phyloP scores from a whole-genome alignment of 495 filamentous ascomycete genomes.

The Aspergillus cristatus region DNA sequence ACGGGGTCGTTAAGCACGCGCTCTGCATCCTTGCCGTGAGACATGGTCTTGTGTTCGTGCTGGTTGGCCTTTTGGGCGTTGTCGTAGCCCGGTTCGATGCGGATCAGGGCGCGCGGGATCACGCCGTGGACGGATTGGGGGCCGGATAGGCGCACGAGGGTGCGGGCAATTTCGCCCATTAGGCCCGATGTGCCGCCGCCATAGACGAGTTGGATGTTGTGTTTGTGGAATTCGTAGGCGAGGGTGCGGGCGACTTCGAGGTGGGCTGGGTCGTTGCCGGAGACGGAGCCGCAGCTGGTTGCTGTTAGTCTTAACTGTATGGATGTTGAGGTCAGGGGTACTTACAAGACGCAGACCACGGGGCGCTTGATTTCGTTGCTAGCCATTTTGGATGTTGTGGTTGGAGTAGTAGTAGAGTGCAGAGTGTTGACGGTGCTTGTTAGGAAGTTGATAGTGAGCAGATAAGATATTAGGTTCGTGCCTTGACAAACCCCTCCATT shows the following conservation, averaged over 20 bases:
- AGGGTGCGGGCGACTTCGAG: constrained; percentile 70
- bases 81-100: constrained; percentile 59
- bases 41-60: constrained; percentile 2
- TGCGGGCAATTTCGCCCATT: constrained; percentile 87
- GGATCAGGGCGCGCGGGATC: constrained; percentile 78
- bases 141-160: constrained; percentile 77
- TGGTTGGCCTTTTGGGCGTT: constrained; percentile 17
- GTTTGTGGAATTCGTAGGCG: constrained; percentile 59
- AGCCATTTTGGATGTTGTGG: constrained; percentile 11
- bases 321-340: constrained; percentile 7
- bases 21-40: constrained; percentile 30
- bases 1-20: constrained; percentile 21
- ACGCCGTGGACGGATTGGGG: constrained; percentile 83
- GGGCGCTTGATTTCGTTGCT: constrained; percentile 33
- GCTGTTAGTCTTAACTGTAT: constrained; percentile 6
- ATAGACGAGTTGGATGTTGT: constrained; percentile 77
- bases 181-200: constrained; percentile 90
- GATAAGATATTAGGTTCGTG: too few species aligned
- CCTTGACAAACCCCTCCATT: too few species aligned
- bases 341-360: constrained; percentile 78
- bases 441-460: too few species aligned
- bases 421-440: not conserved
- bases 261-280: constrained; percentile 60
- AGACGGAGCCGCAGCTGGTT: constrained; percentile 60
- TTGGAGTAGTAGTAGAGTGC: constrained; percentile 1